Evolutionary conservation across 2,329 filamentous ascomycete species (phyloP).

Genomic region (Beauveria bassiana): DNA sequence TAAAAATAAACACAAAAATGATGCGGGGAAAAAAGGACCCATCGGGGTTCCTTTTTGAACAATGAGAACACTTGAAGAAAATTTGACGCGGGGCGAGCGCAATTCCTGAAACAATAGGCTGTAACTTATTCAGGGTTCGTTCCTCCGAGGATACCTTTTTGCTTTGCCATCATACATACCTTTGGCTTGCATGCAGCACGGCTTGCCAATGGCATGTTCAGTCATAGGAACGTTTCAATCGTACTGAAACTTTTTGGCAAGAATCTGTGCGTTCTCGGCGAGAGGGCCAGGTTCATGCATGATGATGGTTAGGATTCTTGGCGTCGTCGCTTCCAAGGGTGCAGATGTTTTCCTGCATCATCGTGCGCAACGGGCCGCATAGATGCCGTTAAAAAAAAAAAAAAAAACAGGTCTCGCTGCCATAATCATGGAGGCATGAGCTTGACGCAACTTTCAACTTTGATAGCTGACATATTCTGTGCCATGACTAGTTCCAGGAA

Average conservation of each 20-base stretch:
- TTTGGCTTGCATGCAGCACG: too few relatives aligned
- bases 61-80: too few relatives aligned
- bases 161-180: too few relatives aligned
- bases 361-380: not conserved
- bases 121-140: too few relatives aligned
- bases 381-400: not conserved
- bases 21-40: not conserved
- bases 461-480: not conserved
- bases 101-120: too few relatives aligned
- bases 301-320: not conserved
- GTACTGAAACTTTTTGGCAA: too few relatives aligned
- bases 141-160: too few relatives aligned
- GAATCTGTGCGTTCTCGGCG: not conserved
- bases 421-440: not conserved
- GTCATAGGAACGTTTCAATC: too few relatives aligned
- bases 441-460: not conserved
- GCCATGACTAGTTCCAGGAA: not conserved
- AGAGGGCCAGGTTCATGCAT: not conserved
- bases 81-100: too few relatives aligned
- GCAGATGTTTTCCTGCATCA: not conserved
- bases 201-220: too few relatives aligned
- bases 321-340: not conserved
- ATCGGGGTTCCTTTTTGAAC: too few relatives aligned
- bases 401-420: not conserved
- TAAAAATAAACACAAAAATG: not conserved